Base-by-base conservation (phyloP, 1,284 basidiomycete species). In the Tremellales sp. region DNA sequence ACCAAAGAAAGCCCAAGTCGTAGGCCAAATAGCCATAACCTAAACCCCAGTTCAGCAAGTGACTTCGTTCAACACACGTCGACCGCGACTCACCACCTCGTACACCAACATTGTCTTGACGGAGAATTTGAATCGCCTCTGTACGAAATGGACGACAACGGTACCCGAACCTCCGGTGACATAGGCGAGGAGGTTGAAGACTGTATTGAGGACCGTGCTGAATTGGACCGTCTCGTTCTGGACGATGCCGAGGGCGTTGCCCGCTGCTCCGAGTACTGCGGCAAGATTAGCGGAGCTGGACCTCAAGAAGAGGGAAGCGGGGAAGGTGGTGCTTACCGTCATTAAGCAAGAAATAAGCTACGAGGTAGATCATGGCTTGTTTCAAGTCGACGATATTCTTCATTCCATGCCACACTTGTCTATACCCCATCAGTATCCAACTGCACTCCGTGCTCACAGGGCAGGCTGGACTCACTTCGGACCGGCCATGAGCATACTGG, bases 301-400 rank as follows among this genome's bases (percentile, higher is more conserved):
- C n/a, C n/a, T n/a, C 33, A 36, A 36, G 4, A 36, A n/a, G n/a
- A n/a, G n/a, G n/a, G n/a, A n/a, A n/a, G n/a, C n/a, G n/a, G n/a
- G n/a, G n/a, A n/a, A n/a, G n/a, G n/a, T n/a, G n/a, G 11, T 8
- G 39, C 49, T 41, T 17, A 51, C 49, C 37, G 35, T 55, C 53
- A 10, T 45, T 23, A 4, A 55, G 39, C 45, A 60, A 46, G 36
- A 62, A 60, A 46, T 58, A 62, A 12, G 54, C 55, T n/a, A 55
- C 31, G 26, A 58, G 53, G 31, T 58, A 58, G 19, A 54, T 40
- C 13, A 53, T 12, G 17, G 45, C 44, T 26, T 54, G 51, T 21
- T 43, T 45, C 17, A 58, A 51, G 13, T 58, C 41, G 4, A 41
- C 23, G 11, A 49, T 29, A 29, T 40, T 33, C 46, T 53, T 56